Evolutionary conservation across 805 yeast genomes (phyloP).

Genomic region (Vanderwaltozyma tropicalis): DNA sequence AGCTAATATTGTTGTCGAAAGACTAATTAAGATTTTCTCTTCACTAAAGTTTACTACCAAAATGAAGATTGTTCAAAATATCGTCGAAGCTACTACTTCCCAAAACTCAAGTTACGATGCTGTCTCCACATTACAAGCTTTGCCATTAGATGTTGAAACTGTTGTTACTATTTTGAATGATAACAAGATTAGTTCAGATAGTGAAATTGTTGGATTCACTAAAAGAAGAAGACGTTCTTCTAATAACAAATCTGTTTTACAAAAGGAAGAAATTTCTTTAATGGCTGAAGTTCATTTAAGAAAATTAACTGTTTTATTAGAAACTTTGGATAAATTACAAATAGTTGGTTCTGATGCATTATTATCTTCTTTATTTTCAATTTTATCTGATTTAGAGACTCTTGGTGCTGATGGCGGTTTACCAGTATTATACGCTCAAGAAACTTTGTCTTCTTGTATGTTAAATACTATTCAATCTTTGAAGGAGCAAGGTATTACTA

Average conservation of each 20-base stretch:
- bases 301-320: constrained; percentile 69
- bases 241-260: constrained; percentile 62
- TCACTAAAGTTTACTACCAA: constrained; percentile 49
- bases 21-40: constrained; percentile 46
- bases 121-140: constrained; percentile 41
- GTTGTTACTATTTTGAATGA: constrained; percentile 50
- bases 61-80: constrained; percentile 44
- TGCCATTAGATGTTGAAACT: constrained; percentile 44
- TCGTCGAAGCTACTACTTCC: constrained; percentile 45
- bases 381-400: constrained; percentile 67
- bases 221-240: constrained; percentile 74
- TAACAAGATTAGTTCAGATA: constrained; percentile 44
- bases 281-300: constrained; percentile 72
- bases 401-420: constrained; percentile 84
- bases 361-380: constrained; percentile 44
- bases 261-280: constrained; percentile 54
- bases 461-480: constrained; percentile 51
- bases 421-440: constrained; percentile 87
- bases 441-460: constrained; percentile 81
- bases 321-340: constrained; percentile 50
- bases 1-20: constrained; percentile 39
- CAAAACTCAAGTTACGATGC: constrained; percentile 41
- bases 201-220: constrained; percentile 36
- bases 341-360: constrained; percentile 33
- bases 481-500: constrained; percentile 36